A percentile compares a stretch with the other conserved stretches of the same genome.
These are phyloP conservation scores for Malassezia furfur DNA, from an alignment of 1,284 basidiomycete species.

Conservation along the genomic window DNA sequence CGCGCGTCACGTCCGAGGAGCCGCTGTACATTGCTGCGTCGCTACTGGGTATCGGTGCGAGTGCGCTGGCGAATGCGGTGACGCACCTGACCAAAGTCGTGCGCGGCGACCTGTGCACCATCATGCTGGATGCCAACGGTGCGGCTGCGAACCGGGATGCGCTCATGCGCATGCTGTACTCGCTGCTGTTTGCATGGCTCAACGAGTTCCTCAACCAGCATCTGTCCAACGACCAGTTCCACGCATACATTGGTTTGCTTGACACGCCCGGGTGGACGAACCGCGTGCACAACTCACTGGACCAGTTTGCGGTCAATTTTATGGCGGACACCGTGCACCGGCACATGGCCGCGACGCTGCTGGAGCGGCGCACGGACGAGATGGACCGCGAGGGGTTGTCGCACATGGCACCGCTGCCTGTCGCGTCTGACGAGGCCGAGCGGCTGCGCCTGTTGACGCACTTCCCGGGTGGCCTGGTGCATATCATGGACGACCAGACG, in stretches of 20 bases:
- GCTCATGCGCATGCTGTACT: conserved; percentile 83
- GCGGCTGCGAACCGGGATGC: conserved; percentile 86
- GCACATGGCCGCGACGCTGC: conserved; percentile 70
- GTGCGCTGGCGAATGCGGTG: conserved; percentile 69
- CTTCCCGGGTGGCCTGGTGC: conserved; percentile 78
- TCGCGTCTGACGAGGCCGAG: conserved; percentile 71
- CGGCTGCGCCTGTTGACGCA: conserved; percentile 77
- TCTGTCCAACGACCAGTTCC: conserved; percentile 51
- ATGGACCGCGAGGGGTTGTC: conserved; percentile 76
- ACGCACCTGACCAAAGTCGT: conserved; percentile 86
- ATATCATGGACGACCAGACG: conserved; percentile 96
- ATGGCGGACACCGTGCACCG: conserved; percentile 81
- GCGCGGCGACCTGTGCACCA: conserved; percentile 86
- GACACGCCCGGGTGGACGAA: conserved; percentile 74
- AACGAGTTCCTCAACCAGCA: conserved; percentile 93
- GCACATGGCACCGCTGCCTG: conserved; percentile 55
- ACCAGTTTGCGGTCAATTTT: conserved; percentile 93
- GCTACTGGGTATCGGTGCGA: conserved; percentile 72
- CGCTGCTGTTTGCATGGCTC: conserved; percentile 88
- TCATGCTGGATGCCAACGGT: conserved; percentile 87
- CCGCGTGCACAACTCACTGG: conserved; percentile 71
- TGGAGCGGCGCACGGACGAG: conserved; percentile 69
- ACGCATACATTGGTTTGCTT: conserved; percentile 83
- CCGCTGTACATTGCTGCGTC: conserved; percentile 72
- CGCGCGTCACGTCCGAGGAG: conserved; percentile 52